A percentile compares a stretch with the other conserved stretches of the same genome.
Evolutionary conservation across 2,329 filamentous ascomycete species (phyloP).

Genomic region (Talaromyces sp.): DNA sequence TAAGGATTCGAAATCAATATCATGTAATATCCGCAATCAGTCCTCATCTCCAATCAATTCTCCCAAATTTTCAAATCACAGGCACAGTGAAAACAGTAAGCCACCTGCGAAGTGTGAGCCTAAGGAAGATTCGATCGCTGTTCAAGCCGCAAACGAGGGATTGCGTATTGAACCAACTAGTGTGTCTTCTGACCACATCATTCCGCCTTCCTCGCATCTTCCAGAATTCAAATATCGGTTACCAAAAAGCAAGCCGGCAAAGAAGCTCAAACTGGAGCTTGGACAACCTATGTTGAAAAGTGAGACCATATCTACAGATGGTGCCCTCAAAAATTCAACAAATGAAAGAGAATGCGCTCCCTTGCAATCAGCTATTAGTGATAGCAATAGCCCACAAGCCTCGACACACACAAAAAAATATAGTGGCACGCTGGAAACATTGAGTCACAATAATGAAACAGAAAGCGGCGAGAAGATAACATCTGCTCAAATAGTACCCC

Average conservation of each 20-base stretch:
- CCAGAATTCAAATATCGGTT: constrained; percentile 35
- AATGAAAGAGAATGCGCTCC: not conserved
- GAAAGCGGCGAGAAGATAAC: constrained; percentile 22
- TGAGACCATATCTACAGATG: not conserved
- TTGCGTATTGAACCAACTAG: not conserved
- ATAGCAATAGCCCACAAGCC: not conserved
- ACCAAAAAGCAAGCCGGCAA: constrained; percentile 7
- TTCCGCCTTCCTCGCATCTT: constrained; percentile 33
- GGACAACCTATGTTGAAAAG: constrained; percentile 10
- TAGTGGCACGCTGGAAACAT: not conserved
- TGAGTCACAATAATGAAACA: not conserved
- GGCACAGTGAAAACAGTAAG: not conserved
- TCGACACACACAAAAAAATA: not conserved
- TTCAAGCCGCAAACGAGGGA: not conserved
- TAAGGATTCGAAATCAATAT: not conserved
- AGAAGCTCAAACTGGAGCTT: not conserved
- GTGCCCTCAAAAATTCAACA: not conserved
- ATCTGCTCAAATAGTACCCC: constrained; percentile 32
- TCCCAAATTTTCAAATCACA: not conserved
- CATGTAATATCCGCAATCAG: not conserved
- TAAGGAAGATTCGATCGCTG: not conserved
- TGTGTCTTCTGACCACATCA: constrained; percentile 22
- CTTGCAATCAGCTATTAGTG: not conserved
- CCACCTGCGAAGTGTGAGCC: not conserved
- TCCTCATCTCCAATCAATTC: too few species aligned